phyloP scores from a whole-genome alignment of 2,329 filamentous ascomycete species.

The Monascus ruber region DNA sequence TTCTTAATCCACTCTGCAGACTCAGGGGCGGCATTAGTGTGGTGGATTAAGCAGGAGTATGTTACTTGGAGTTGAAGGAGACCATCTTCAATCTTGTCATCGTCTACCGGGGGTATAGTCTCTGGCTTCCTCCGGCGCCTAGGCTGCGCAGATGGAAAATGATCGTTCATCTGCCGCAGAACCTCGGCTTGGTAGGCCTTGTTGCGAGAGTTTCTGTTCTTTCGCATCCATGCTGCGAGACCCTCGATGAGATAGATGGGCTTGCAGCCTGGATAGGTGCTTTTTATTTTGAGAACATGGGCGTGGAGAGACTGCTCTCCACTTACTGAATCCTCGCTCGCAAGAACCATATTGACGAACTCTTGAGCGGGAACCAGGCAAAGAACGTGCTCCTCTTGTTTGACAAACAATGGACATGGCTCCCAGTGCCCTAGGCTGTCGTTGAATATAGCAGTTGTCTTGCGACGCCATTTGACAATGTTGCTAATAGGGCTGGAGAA shows the following conservation, averaged over 20 bases:
- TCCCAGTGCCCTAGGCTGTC: slow-evolving; percentile 53
- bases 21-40: slow-evolving; percentile 49
- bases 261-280: slow-evolving; percentile 41
- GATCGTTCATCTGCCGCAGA: slow-evolving; percentile 35
- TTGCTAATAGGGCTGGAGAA: slow-evolving; percentile 31
- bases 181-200: slow-evolving; percentile 57
- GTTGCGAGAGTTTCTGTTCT: slow-evolving; percentile 57
- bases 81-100: slow-evolving; percentile 59
- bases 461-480: slow-evolving; percentile 58
- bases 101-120: slow-evolving; percentile 45
- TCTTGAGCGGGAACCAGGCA: slow-evolving; percentile 52
- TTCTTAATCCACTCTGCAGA: slow-evolving; percentile 61
- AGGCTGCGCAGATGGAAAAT: slow-evolving; percentile 22
- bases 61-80: slow-evolving; percentile 58
- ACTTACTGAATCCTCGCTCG: slow-evolving; percentile 16
- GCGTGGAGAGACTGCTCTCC: slow-evolving; percentile 43
- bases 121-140: slow-evolving; percentile 27
- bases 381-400: slow-evolving; percentile 50
- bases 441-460: slow-evolving; percentile 53
- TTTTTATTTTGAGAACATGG: slow-evolving; percentile 47
- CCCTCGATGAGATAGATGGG: slow-evolving; percentile 65
- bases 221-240: slow-evolving; percentile 53
- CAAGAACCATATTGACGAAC: slow-evolving; percentile 51
- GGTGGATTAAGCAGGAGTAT: slow-evolving; percentile 57
- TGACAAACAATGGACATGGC: slow-evolving; percentile 40